phyloP scores from a whole-genome alignment of 306 rosid genomes.

The Vicia faba region DNA sequence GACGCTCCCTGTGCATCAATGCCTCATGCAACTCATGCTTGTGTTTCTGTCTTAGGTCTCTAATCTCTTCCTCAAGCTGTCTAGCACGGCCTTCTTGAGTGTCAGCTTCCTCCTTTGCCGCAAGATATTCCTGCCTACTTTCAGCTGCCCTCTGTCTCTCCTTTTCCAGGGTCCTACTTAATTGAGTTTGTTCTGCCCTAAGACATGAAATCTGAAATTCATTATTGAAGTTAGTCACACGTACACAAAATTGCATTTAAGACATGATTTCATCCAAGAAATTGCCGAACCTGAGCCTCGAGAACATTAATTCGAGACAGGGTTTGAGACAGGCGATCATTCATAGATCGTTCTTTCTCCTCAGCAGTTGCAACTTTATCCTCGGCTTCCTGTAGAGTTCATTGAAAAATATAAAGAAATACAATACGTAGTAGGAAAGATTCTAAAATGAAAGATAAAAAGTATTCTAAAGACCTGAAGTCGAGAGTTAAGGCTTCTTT shows the following conservation, averaged over 20 bases:
- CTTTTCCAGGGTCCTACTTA: conserved; percentile 94
- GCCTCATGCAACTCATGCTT: conserved; percentile 94
- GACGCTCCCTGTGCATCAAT: conserved; percentile 76
- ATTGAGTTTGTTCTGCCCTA: conserved; percentile 91
- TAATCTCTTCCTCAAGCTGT: conserved; percentile 88
- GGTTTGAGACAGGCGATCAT: conserved; percentile 94
- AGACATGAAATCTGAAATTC: conserved; percentile 90
- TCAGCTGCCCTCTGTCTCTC: conserved; percentile 99
- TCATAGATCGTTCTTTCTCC: conserved; percentile 89
- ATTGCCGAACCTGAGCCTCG: conserved; percentile 90
- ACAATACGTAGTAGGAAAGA: conserved; percentile 11
- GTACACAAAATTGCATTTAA: conserved; percentile 17
- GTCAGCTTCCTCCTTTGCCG: conserved; percentile 97
- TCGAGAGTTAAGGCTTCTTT: conserved; percentile 89
- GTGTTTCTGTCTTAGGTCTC: conserved; percentile 78
- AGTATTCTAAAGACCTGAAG: conserved; percentile 70
- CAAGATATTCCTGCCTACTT: conserved; percentile 96
- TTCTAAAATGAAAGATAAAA: conserved; percentile 30
- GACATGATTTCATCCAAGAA: conserved; percentile 34
- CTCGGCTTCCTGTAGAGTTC: conserved; percentile 86
- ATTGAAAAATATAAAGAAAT: conserved; percentile 38
- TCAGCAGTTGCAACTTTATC: conserved; percentile 93
- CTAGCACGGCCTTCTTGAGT: conserved; percentile 90
- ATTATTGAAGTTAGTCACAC: conserved; percentile 38
- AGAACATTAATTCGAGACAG: conserved; percentile 96